Base-by-base conservation (phyloP, 2,329 filamentous ascomycete species). In the Orbilia quercus region DNA sequence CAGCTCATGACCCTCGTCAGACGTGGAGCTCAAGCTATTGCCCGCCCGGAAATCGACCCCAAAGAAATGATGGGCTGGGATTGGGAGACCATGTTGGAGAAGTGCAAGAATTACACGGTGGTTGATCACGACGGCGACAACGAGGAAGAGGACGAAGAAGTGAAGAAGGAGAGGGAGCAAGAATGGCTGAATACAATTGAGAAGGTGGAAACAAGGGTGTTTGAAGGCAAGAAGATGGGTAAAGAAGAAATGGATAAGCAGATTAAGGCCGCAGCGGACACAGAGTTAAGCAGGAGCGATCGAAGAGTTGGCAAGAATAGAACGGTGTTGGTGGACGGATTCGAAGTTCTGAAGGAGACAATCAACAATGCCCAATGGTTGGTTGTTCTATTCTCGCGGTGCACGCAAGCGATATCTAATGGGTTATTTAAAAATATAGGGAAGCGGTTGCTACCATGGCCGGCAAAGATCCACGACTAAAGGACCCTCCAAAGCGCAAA, bases 31-130 rank as follows among this genome's bases (percentile, higher is more conserved):
- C 84, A 85, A 60, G 85, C 84, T 4, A 79, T 87, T 9, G 82
- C 84, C 7, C 80, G 83, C 73, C 82, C 84, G 0, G 82, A 85
- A 65, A 82, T 87, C 31, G 82, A 87, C 66, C 82, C 85, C 2
- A 83, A 82, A 3, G 84, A 87, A 60, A 86, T 88, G 84, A 77
- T 87, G 0, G 81, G 80, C n/a, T 88, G 86, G 85, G 82, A 86
- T 65, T 84, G 84, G 78, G 80, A 83, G 0, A 85, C 84, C 0
- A 85, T 84, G 69, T 79, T 87, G 28, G 80, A 82, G 18, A 85
- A 85, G 64, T 86, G 84, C 76, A 84, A 84, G 55, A 85, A 86
- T 74, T 82, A 84, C 58, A 81, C 83, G 5, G 78, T 81, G 1
- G 83, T 84, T 60, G 76, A 81, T 16, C 78, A 80, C 16, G 78